Evolutionary conservation across 1,139 yeast species (phyloP).

Genomic region (Pichia sp.): DNA sequence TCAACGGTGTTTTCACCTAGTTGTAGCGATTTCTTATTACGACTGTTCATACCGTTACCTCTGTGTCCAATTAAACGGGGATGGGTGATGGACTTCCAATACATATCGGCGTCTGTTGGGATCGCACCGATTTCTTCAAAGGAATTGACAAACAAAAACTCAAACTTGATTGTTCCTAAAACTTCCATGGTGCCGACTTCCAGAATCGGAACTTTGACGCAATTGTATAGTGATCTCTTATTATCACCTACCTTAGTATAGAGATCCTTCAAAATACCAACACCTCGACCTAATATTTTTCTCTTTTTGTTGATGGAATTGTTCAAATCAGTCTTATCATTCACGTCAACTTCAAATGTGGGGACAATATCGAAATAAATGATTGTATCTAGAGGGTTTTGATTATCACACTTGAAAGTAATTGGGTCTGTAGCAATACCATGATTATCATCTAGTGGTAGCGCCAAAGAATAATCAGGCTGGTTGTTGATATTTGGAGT

Average conservation of each 20-base stretch:
- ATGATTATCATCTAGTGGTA: conserved; percentile 76
- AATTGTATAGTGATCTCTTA: conserved; percentile 59
- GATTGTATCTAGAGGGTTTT: conserved; percentile 46
- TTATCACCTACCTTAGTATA: conserved; percentile 65
- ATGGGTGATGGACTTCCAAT: conserved; percentile 86
- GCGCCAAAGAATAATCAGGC: conserved; percentile 64
- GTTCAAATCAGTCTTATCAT: conserved; percentile 13
- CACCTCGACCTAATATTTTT: conserved; percentile 75
- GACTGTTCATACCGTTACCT: conserved; percentile 84
- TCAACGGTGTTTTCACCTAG: conserved; percentile 95
- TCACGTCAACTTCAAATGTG: conserved; percentile 66
- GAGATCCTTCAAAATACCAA: conserved; percentile 59
- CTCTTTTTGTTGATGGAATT: conserved; percentile 16
- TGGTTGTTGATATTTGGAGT: conserved; percentile 40
- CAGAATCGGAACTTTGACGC: conserved; percentile 69
- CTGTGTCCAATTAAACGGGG: conserved; percentile 95
- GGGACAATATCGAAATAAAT: conserved; percentile 85
- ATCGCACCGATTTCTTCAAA: conserved; percentile 68
- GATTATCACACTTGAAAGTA: conserved; percentile 54
- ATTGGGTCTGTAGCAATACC: conserved; percentile 80
- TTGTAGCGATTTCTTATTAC: conserved; percentile 67
- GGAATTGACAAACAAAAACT: conserved; percentile 62
- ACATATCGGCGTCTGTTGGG: conserved; percentile 65
- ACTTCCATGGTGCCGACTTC: conserved; percentile 66
- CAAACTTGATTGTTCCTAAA: conserved; percentile 72